phyloP scores from a whole-genome alignment of 176 grass and related monocot genomes.

The Juncus inflexus region DNA sequence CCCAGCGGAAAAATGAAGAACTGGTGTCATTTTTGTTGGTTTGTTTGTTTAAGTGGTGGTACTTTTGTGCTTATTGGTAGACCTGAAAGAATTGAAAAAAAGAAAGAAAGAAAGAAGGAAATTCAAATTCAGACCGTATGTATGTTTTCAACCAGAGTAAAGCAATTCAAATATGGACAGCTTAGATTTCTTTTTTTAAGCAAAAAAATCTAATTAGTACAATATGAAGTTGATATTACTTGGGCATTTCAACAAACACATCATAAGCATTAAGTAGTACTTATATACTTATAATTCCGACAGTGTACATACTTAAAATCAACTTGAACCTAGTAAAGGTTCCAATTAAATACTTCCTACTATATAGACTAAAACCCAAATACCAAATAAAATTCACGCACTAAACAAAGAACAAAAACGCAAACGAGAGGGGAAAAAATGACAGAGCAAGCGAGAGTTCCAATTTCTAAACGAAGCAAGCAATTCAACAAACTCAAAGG shows the following conservation, averaged over 20 bases:
- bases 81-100: slow-evolving; percentile 22
- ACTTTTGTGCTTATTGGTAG: slow-evolving; percentile 7
- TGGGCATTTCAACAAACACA: slow-evolving; percentile 21
- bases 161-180: too few relatives aligned
- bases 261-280: neutral
- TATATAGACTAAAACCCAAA: too few relatives aligned
- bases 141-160: neutral
- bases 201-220: too few relatives aligned
- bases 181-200: too few relatives aligned
- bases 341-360: neutral
- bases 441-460: neutral
- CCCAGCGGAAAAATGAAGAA: slow-evolving; percentile 64
- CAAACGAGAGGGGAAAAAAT: neutral
- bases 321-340: neutral
- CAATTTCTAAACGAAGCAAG: slow-evolving; percentile 6
- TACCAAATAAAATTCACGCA: neutral
- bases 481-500: slow-evolving; percentile 27
- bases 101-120: slow-evolving; percentile 1
- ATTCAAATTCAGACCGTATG: neutral
- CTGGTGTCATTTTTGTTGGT: slow-evolving; percentile 50
- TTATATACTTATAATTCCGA: neutral
- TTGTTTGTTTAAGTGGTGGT: slow-evolving; percentile 18
- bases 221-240: too few relatives aligned
- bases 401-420: neutral
- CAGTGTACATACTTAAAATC: neutral